Evolutionary conservation across 257 asterid genomes (phyloP), one percentile per base, ranked within the genome.

Genomic region (Nicotiana undulata): DNA sequence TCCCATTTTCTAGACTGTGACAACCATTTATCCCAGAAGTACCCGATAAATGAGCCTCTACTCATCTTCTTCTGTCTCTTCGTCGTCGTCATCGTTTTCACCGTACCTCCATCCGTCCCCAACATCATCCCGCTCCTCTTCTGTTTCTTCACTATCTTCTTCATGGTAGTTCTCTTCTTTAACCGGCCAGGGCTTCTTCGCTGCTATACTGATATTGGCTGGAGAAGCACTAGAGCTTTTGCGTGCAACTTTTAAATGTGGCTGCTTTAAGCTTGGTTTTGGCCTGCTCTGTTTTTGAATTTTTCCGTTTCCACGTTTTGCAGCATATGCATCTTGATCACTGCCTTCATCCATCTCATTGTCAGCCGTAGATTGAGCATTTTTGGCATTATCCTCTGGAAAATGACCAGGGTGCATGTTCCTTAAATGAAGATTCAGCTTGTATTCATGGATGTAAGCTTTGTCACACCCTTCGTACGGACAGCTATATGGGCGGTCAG

Each of bases 401-500:
- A 92, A 96, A 87, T 94, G 99, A 61, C 94, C 97, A 0, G 98
- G 99, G 82, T 96, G 99, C 86, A 90, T 97, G 87, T 97, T 86
- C 82, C 94, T 86, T 8, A 96, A 86, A 78, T 96, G 99, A 82
- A 96, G 99, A 84, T 96, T 96, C 29, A 96, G 95, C 88, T 96
- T 96, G 97, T 96, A 96, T 84, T 96, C 99, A 24, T 96, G 99
- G 87, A 94, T 94, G 93, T 96, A 96, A 56, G 98, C 97, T 88
- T 96, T 96, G 82, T 93, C 99, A 83, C 99, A 96, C 29, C 98
- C 98, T 51, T 93, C 91, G 0, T 96, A 96, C 0, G 99, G 99
- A 60, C 99, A 96, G 17, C 85, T 96, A 29, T 91, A 91, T 4
- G 99, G 99, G 9, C 99, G 97, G 63, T 96, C 97, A 2, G 95